phyloP scores from a whole-genome alignment of 331 rosid species.

The Rosa hybrid region DNA sequence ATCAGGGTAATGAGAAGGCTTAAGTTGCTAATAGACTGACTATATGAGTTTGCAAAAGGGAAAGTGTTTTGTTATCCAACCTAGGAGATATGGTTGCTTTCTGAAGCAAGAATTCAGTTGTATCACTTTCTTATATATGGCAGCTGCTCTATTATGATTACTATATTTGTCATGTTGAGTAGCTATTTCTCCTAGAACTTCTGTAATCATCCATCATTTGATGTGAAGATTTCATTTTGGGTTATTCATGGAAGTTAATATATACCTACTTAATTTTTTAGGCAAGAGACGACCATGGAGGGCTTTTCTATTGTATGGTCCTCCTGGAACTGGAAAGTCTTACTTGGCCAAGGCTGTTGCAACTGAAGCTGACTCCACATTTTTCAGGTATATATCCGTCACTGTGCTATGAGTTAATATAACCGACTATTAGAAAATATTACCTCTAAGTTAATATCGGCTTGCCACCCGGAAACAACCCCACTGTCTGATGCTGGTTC shows the following conservation, averaged over 20 bases:
- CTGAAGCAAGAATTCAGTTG: not conserved
- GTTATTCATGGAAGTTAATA: not conserved
- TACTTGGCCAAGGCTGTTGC: constrained; percentile 99
- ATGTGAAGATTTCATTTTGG: not conserved
- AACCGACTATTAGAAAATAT: not conserved
- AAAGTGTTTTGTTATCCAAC: not conserved
- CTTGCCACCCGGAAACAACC: not conserved
- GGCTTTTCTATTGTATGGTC: constrained; percentile 91
- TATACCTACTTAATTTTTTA: constrained; percentile 19
- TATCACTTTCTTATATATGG: not conserved
- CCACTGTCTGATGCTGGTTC: not conserved
- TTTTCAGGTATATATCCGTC: constrained; percentile 66
- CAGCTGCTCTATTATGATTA: not conserved
- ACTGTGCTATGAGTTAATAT: not conserved
- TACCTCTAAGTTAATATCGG: not conserved
- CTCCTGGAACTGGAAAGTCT: constrained; percentile 99
- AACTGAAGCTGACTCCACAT: constrained; percentile 97
- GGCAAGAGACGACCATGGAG: constrained; percentile 99
- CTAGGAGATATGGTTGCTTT: not conserved
- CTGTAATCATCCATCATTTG: not conserved
- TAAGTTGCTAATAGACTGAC: not conserved
- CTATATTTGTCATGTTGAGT: not conserved
- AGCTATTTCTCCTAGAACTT: not conserved
- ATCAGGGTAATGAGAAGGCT: not conserved
- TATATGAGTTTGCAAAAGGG: not conserved